Evolutionary conservation across 768 basidiomycete genomes (phyloP), one percentile per base, ranked within the genome.

Genomic region (Collybiopsis confluens): DNA sequence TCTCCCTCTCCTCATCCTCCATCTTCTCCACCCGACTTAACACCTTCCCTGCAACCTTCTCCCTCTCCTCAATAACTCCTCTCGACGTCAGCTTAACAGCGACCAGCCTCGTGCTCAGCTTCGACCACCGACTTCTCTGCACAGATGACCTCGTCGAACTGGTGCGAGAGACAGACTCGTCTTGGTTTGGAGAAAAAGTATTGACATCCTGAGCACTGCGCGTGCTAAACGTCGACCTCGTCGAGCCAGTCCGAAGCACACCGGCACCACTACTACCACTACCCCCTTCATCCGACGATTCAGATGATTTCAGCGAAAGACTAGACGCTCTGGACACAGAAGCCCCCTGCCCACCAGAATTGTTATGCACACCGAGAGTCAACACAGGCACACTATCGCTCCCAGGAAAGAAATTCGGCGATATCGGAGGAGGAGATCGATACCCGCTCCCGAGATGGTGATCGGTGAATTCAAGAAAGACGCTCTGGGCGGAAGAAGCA

Each of bases 51-150:
- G 52, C 20, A 46, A 23, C 23, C 45, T 52, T 35, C 75, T 62
- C 38, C 70, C 50, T 35, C 23, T 56, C 28, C 65, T 68, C 52
- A 6, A 54, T 55, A 11, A 56, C 52, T 9, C 58, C 56, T 16
- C 77, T 63, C 30, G 72, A 68, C 0, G 75, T 77, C 68, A 77
- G 71, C 63, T 78, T 79, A 27, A 78, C 77, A 8, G 76, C 77
- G 10, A 78, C 78, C 13, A 76, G 61, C 52, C 71, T 65, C 41
- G 62, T 66, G 4, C 56, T 55, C 13, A 49, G 24, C 23, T 27
- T 52, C 21, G 54, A 43, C 47, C 36, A 15, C 30, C 24, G 44
- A 15, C 52, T 36, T 35, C 52, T 44, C 45, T 23, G 5, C n/a
- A 28, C 27, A 20, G 37, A 41, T 4, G 50, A 52, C 26, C n/a